Evolutionary conservation across 2,329 filamentous ascomycete genomes (phyloP).

Genomic region (Apiospora saccharicola): DNA sequence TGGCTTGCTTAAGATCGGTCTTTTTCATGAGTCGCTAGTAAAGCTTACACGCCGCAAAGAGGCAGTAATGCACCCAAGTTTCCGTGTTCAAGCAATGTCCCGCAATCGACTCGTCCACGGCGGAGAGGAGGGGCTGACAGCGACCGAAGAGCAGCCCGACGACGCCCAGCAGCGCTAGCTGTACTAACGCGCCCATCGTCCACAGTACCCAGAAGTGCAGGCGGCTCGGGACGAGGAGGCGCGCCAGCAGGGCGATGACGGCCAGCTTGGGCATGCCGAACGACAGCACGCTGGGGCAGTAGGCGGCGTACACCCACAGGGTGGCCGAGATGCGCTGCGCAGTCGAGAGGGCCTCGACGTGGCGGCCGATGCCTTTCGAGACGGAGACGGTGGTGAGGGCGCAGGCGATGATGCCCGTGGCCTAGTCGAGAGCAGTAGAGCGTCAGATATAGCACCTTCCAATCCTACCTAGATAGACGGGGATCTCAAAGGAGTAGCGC

Average conservation of each 20-base stretch:
- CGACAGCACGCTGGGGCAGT: slow-evolving; percentile 11
- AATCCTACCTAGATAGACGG: too few relatives aligned
- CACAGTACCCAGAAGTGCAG: not conserved
- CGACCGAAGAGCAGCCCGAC: slow-evolving; percentile 14
- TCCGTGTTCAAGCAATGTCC: not conserved
- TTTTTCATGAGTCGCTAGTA: too few relatives aligned
- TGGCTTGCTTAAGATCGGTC: not conserved
- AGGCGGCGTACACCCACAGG: slow-evolving; percentile 3
- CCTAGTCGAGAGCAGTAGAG: not conserved
- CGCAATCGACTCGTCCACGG: not conserved
- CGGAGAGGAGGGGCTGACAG: not conserved
- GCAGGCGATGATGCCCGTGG: not conserved
- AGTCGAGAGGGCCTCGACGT: not conserved
- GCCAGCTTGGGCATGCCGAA: slow-evolving; percentile 23
- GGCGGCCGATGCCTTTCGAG: slow-evolving; percentile 12
- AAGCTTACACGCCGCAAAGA: slow-evolving; percentile 43
- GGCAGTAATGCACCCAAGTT: not conserved
- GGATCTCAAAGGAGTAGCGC: too few relatives aligned
- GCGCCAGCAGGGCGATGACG: not conserved
- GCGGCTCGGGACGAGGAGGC: not conserved
- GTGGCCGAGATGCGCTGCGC: slow-evolving; percentile 12
- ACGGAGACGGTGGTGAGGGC: not conserved
- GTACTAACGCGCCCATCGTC: not conserved
- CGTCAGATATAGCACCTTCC: not conserved
- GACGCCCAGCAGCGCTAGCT: not conserved